Percentiles rank a stretch among this genome's conserved stretches.
phyloP scores from a whole-genome alignment of 768 basidiomycete species.

The Boletus rubropictus region DNA sequence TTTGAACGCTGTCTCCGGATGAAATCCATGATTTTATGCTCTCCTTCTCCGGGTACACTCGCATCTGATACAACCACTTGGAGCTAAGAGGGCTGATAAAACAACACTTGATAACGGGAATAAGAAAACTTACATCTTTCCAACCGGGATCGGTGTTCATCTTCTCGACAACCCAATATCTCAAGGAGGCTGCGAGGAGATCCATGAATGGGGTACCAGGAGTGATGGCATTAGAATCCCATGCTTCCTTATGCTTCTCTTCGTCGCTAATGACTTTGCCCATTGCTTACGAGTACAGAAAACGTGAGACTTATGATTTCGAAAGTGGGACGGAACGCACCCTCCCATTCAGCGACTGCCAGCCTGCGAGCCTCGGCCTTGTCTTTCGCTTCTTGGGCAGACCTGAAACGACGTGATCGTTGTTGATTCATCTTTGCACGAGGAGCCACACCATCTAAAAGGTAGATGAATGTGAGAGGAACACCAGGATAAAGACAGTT shows the following conservation, averaged over 20 bases:
- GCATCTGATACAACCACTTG: constrained; percentile 97
- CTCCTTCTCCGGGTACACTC: constrained; percentile 95
- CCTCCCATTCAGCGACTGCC: constrained; percentile 80
- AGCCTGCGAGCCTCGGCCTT: constrained; percentile 86
- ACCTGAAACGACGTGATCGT: constrained; percentile 91
- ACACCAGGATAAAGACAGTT: background rate
- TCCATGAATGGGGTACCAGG: constrained; percentile 99
- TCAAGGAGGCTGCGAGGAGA: constrained; percentile 76
- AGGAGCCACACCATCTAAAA: constrained; percentile 88
- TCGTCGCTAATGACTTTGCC: constrained; percentile 80
- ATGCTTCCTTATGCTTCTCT: constrained; percentile 76
- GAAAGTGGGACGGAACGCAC: constrained; percentile 34
- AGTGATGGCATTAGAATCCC: constrained; percentile 99
- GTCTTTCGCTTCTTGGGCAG: constrained; percentile 90
- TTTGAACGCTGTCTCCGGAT: constrained; percentile 87
- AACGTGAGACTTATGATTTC: background rate
- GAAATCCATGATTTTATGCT: constrained; percentile 99
- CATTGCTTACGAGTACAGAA: constrained; percentile 61
- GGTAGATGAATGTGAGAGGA: constrained; percentile 1
- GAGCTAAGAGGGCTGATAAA: constrained; percentile 44
- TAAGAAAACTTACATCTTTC: constrained; percentile 61
- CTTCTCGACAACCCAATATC: constrained; percentile 96
- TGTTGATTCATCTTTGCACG: constrained; percentile 99
- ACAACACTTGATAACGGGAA: background rate
- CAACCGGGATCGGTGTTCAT: constrained; percentile 94